Evolutionary conservation across 2,329 filamentous ascomycete species (phyloP).

Genomic region (Sporothrix schenckii): DNA sequence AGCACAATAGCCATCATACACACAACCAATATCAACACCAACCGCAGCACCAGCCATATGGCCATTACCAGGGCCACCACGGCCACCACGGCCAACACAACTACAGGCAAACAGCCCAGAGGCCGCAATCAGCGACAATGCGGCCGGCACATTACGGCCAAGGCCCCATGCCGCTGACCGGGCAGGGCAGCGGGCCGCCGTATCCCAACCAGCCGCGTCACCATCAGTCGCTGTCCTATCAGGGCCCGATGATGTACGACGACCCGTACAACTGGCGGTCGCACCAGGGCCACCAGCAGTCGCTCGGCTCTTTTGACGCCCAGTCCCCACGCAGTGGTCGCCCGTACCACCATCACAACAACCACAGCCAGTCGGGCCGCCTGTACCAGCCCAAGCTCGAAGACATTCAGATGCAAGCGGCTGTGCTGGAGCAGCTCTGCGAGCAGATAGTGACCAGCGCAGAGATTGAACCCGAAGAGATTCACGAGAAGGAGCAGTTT

Average conservation of each 20-base stretch:
- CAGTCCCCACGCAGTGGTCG: conserved; percentile 32
- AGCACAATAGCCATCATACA: conserved; percentile 34
- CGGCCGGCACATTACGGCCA: conserved; percentile 40
- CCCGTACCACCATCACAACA: conserved; percentile 25
- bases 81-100: conserved; percentile 31
- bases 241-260: conserved; percentile 38
- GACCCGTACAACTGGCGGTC: conserved; percentile 41
- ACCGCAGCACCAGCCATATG: conserved; percentile 31
- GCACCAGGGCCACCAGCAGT: conserved; percentile 25
- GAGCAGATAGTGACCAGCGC: conserved; percentile 56
- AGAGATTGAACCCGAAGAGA: conserved; percentile 66
- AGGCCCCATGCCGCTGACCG: conserved; percentile 31
- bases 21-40: conserved; percentile 31
- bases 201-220: conserved; percentile 40
- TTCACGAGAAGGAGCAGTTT: conserved; percentile 71
- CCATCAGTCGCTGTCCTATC: conserved; percentile 43
- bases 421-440: conserved; percentile 55
- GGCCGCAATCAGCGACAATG: conserved; percentile 44
- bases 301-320: conserved; percentile 34
- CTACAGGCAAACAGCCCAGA: conserved; percentile 38
- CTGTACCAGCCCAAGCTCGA: conserved; percentile 45
- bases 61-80: conserved; percentile 24
- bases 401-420: conserved; percentile 54
- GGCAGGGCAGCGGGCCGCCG: conserved; percentile 30
- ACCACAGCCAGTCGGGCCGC: conserved; percentile 36